Percentiles rank a stretch among this genome's conserved stretches.
These are phyloP conservation scores for Excoecaria cochinchinensis DNA, from an alignment of 345 rosid species.

Conservation along the genomic window DNA sequence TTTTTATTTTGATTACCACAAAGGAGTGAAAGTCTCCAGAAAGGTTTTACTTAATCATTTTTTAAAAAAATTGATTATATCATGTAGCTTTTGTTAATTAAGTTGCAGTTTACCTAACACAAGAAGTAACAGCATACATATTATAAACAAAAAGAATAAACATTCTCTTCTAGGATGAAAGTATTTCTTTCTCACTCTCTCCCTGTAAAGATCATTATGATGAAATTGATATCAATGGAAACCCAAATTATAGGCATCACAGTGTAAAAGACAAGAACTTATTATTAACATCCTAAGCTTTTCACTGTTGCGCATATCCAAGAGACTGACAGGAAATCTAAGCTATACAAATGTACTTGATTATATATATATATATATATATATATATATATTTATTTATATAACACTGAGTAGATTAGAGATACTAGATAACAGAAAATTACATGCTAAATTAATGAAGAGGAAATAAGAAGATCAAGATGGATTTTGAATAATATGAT, in stretches of 20 bases:
- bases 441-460: conserved; percentile 1
- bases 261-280: conserved; percentile 2
- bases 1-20: not conserved
- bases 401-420: not conserved
- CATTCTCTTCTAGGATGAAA: conserved; percentile 5
- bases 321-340: conserved; percentile 17
- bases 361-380: not conserved
- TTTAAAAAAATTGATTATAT: not conserved
- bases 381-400: not conserved
- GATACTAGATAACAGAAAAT: not conserved
- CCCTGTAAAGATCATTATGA: not conserved
- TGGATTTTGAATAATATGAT: not conserved
- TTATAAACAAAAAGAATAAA: not conserved
- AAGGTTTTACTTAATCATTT: too few species aligned
- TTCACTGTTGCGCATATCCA: not conserved
- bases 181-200: not conserved
- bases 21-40: too few species aligned
- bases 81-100: conserved; percentile 21
- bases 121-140: not conserved
- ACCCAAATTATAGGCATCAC: not conserved
- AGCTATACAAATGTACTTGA: not conserved
- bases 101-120: conserved; percentile 49
- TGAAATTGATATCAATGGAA: not conserved
- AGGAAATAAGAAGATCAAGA: too few species aligned
- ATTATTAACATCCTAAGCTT: not conserved